Conservation (phyloP, 805 yeast genomes). For the Candida sakaeoensis region DNA sequence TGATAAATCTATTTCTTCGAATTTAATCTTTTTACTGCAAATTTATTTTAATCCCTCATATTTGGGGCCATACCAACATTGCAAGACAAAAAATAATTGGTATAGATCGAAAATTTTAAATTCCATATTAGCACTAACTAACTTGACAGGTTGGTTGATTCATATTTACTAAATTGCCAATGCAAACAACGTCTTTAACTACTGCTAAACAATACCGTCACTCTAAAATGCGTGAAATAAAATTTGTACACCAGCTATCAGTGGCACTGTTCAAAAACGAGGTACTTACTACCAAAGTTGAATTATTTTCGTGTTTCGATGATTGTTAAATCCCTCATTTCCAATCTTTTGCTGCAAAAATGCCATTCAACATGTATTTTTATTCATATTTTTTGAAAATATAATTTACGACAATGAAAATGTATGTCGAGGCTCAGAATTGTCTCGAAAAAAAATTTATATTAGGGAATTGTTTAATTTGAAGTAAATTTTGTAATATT, state of each 20-base stretch:
- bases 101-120: too few species aligned
- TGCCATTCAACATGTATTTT: not conserved
- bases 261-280: too few species aligned
- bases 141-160: not conserved
- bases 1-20: not conserved
- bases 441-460: too few species aligned
- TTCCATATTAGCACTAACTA: too few species aligned
- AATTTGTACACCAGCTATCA: too few species aligned
- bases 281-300: not conserved
- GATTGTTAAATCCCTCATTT: not conserved
- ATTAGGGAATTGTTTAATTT: too few species aligned
- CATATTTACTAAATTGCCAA: too few species aligned
- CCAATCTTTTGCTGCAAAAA: not conserved
- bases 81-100: not conserved
- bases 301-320: not conserved
- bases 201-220: too few species aligned
- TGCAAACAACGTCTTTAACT: too few species aligned
- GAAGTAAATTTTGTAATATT: too few species aligned
- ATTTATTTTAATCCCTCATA: constrained; percentile 1
- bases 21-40: not conserved
- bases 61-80: not conserved
- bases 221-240: too few species aligned
- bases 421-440: not conserved
- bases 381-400: not conserved
- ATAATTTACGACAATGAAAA: not conserved